phyloP scores from a whole-genome alignment of 495 filamentous ascomycete genomes.

The Usnea hakonensis region DNA sequence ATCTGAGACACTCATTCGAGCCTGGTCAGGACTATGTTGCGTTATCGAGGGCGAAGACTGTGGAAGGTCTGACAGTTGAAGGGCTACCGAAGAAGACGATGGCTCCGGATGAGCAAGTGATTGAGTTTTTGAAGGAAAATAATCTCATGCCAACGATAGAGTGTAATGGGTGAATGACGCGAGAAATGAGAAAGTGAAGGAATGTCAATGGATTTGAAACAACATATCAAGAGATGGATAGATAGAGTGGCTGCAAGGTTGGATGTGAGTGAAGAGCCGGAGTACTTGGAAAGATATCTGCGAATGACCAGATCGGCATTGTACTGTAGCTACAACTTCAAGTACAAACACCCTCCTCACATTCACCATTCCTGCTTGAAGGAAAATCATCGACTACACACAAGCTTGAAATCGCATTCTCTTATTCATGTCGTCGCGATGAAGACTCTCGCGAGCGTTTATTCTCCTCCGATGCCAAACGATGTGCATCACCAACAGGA shows the following conservation, averaged over 20 bases:
- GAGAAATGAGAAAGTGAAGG: neutral
- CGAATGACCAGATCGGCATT: neutral
- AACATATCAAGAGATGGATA: neutral
- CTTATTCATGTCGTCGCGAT: too few species aligned
- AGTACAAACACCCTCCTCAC: neutral
- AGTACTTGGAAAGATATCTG: neutral
- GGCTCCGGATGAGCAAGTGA: neutral
- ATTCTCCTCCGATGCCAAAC: too few species aligned
- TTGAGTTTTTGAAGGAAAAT: neutral
- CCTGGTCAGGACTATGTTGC: conserved; percentile 87
- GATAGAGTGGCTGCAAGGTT: neutral
- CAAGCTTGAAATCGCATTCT: neutral
- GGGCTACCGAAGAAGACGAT: neutral
- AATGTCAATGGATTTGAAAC: neutral
- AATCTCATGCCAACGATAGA: neutral
- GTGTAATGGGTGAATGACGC: neutral
- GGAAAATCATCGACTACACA: neutral
- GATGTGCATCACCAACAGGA: too few species aligned
- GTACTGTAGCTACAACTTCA: neutral
- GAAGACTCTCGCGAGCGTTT: too few species aligned
- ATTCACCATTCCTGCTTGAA: neutral
- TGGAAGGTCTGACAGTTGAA: conserved; percentile 47
- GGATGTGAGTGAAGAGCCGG: neutral
- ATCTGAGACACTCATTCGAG: conserved; percentile 85
- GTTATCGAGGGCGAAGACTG: conserved; percentile 62